phyloP scores from a whole-genome alignment of 2,329 filamentous ascomycete species.

The Trichoderma brevicompactum region DNA sequence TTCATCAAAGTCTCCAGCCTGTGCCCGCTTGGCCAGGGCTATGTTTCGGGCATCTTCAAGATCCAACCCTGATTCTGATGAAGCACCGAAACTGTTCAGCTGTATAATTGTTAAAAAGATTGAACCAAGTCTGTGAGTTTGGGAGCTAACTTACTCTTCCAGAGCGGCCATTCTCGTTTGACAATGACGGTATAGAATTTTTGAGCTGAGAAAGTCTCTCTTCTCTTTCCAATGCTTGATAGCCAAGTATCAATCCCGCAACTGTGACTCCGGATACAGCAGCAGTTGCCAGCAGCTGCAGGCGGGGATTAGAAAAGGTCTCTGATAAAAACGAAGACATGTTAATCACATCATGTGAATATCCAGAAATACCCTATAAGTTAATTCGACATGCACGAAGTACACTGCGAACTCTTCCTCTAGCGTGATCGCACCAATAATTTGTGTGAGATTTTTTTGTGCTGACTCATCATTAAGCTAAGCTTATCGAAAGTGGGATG shows the following conservation, averaged over 20 bases:
- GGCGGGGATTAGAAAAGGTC: constrained; percentile 50
- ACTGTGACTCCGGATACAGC: constrained; percentile 65
- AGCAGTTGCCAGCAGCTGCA: constrained; percentile 73
- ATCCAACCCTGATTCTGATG: constrained; percentile 52
- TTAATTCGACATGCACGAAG: no score
- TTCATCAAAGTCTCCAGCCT: constrained; percentile 67
- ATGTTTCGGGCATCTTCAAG: constrained; percentile 66
- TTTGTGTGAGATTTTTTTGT: no score
- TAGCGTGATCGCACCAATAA: no score
- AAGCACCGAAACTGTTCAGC: constrained; percentile 66
- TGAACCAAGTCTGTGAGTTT: not conserved
- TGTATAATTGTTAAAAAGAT: constrained; percentile 37
- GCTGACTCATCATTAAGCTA: not conserved
- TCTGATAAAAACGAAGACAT: constrained; percentile 53
- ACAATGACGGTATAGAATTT: constrained; percentile 56
- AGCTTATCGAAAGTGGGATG: not conserved
- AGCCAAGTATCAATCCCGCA: constrained; percentile 64
- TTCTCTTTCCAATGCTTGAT: constrained; percentile 62
- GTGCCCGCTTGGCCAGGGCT: constrained; percentile 62
- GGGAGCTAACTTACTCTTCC: constrained; percentile 33
- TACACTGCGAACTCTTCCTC: no score
- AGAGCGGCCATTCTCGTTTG: constrained; percentile 32
- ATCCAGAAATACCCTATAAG: not conserved
- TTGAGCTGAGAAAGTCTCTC: constrained; percentile 62
- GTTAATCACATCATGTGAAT: constrained; percentile 32